phyloP scores from a whole-genome alignment of 2,329 filamentous ascomycete species.

The Neophaeococcomyces mojaviensis region DNA sequence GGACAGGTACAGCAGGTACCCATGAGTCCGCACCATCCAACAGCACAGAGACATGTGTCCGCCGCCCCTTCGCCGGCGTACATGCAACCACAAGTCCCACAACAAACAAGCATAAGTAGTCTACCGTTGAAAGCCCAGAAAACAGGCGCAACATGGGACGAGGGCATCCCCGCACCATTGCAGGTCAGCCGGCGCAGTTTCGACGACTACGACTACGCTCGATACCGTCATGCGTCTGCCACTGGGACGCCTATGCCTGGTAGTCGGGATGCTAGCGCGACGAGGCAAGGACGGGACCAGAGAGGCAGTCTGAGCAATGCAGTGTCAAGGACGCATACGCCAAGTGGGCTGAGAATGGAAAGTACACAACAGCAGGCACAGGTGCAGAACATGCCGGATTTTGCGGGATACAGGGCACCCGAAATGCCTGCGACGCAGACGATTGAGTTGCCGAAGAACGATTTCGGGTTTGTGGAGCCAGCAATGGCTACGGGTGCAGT shows the following conservation, averaged over 20 bases:
- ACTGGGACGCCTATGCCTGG: constrained; percentile 3
- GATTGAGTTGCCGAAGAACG: constrained; percentile 5
- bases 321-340: constrained; percentile 5
- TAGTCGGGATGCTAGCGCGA: too few species aligned
- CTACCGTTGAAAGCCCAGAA: constrained; percentile 13
- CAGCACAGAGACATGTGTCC: background rate
- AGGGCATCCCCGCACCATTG: constrained; percentile 18
- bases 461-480: constrained; percentile 7
- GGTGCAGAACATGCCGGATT: constrained; percentile 8
- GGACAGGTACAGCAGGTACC: background rate
- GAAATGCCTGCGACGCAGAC: background rate
- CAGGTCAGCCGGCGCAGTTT: constrained; percentile 16
- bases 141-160: constrained; percentile 21
- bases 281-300: too few species aligned
- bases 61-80: background rate
- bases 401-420: background rate
- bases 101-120: constrained; percentile 1
- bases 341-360: constrained; percentile 9
- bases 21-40: constrained; percentile 7
- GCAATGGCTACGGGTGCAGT: constrained; percentile 6
- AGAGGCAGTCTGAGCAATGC: background rate
- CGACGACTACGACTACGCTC: constrained; percentile 16
- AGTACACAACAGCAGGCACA: constrained; percentile 10
- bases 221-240: constrained; percentile 11
- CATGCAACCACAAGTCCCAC: background rate